These are phyloP conservation scores for Polyplosphaeria fusca DNA, from an alignment of 495 filamentous ascomycete genomes.

Conservation along the genomic window DNA sequence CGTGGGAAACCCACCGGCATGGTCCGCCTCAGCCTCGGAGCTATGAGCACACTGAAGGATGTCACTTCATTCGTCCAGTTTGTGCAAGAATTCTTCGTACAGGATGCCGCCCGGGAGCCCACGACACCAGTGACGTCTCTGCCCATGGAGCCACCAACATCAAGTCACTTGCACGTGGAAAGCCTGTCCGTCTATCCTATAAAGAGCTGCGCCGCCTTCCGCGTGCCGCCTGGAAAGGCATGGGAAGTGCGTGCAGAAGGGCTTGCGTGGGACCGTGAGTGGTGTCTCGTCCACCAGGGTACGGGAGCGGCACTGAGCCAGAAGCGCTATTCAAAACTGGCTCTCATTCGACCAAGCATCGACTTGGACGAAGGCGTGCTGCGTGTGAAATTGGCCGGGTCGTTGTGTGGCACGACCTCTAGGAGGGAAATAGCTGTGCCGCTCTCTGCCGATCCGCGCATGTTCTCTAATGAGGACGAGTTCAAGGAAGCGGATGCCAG, in stretches of 20 bases:
- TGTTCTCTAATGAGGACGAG: constrained; percentile 41
- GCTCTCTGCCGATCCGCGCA: constrained; percentile 57
- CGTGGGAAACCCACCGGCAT: constrained; percentile 82
- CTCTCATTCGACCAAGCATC: constrained; percentile 66
- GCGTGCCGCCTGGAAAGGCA: constrained; percentile 56
- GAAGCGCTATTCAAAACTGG: constrained; percentile 80
- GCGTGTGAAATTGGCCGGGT: constrained; percentile 39
- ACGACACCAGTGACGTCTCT: constrained; percentile 20
- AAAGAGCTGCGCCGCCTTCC: constrained; percentile 79
- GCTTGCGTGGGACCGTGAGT: constrained; percentile 88
- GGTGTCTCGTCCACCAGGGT: constrained; percentile 84
- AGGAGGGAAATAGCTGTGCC: constrained; percentile 57
- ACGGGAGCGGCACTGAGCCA: constrained; percentile 75
- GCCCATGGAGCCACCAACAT: constrained; percentile 32
- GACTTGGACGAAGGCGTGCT: constrained; percentile 62
- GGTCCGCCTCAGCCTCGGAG: constrained; percentile 79
- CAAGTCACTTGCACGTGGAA: constrained; percentile 37
- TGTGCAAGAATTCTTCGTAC: constrained; percentile 71
- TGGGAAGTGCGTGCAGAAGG: constrained; percentile 81
- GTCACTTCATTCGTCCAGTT: constrained; percentile 68
- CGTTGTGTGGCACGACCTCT: constrained; percentile 19
- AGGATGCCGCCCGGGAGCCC: constrained; percentile 28
- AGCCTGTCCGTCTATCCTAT: constrained; percentile 62
- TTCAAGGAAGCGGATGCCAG: constrained; percentile 49
- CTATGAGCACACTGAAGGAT: constrained; percentile 80